Evolutionary conservation across 2,329 filamentous ascomycete genomes (phyloP).

Genomic region (Drechslerella stenobrocha): DNA sequence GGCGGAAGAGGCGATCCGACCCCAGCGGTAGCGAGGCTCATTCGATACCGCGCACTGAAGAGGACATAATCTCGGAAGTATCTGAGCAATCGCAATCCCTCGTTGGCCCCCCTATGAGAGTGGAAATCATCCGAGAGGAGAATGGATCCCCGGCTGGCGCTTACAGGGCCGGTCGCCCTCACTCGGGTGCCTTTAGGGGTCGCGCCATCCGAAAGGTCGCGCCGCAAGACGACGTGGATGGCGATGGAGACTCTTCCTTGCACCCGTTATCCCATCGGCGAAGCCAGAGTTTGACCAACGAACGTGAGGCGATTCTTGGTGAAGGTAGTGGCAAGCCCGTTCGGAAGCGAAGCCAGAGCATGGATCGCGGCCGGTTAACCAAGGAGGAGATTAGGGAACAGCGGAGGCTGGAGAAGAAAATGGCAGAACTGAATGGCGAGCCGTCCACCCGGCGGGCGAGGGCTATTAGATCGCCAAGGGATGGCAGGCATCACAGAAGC

Average conservation of each 20-base stretch:
- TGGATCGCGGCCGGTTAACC: conserved; percentile 44
- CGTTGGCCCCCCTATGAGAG: conserved; percentile 39
- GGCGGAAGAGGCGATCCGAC: conserved; percentile 62
- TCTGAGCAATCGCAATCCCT: conserved; percentile 47
- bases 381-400: conserved; percentile 43
- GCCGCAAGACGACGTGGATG: conserved; percentile 11
- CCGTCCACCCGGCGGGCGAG: conserved; percentile 19
- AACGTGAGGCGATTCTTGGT: conserved; percentile 53
- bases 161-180: conserved; percentile 29
- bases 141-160: conserved; percentile 22
- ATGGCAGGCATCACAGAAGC: conserved; percentile 59
- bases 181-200: conserved; percentile 26
- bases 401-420: conserved; percentile 41
- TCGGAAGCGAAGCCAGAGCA: conserved; percentile 52
- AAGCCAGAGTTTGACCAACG: conserved; percentile 58
- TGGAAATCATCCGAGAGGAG: conserved; percentile 45
- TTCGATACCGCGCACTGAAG: conserved; percentile 57
- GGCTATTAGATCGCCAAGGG: conserved; percentile 57
- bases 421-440: conserved; percentile 41
- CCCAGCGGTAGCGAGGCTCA: conserved; percentile 20
- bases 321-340: conserved; percentile 48
- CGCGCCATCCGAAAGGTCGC: conserved; percentile 20
- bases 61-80: conserved; percentile 61
- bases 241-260: conserved; percentile 34
- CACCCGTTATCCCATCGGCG: conserved; percentile 38